Evolutionary conservation across 129 eudicot species (phyloP), one percentile per base, ranked within the genome.

Genomic region (Helichrysum umbraculigerum): DNA sequence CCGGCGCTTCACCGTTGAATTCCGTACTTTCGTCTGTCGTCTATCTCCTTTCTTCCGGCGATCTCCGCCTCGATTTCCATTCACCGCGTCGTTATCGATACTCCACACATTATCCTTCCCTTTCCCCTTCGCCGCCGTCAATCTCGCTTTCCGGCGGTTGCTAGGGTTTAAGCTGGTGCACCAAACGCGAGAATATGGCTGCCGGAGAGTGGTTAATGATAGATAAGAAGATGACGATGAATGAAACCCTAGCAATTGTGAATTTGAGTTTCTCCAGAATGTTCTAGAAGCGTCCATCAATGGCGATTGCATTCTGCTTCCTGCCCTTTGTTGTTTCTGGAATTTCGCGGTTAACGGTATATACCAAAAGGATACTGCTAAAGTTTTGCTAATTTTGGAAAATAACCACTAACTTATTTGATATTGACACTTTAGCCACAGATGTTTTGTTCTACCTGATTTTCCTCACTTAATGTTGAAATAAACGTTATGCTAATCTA

Each of bases 101-200:
- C 99, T 95, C 99, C 99, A 95, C 64, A 95, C 99, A 50, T 94
- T 94, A 28, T 91, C 93, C 80, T 91, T 94, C 66, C 90, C 93
- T 77, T 91, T 94, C 62, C 88, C 93, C 81, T 80, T 87, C 2
- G 71, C 71, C 54, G 14, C 30, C 8, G 71, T 82, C 83, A 81
- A 83, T 61, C 73, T 70, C 77, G 58, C 81, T 65, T 77, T 29
- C 22, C 28, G 59, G 59, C 81, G 75, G 54, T 59, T 69, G 25
- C 50, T 63, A 35, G 73, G 66, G 71, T 67, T 44, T 15, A 71
- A 39, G 44, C 73, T 75, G 35, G 37, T 85, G 83, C 89, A 85
- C 63, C 80, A 78, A 52, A 89, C 72, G 71, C 81, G 75, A 17
- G 87, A 69, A 68, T 59, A 66, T n/a, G 85, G 42, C 12, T 66